These are phyloP conservation scores for Fusarium staphyleae DNA, from an alignment of 2,329 filamentous ascomycete species.

Conservation along the genomic window DNA sequence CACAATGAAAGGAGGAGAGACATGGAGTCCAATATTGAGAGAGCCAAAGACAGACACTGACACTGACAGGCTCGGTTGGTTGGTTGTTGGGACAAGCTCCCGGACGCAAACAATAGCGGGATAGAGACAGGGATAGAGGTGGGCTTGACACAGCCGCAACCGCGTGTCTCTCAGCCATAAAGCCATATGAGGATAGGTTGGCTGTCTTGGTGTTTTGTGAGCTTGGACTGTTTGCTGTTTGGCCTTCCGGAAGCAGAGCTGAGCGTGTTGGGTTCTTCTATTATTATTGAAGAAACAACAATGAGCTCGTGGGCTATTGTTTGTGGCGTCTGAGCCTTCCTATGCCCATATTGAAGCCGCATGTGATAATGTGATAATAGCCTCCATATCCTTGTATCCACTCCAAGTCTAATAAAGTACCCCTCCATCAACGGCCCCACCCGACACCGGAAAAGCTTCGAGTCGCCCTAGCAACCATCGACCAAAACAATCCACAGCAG, in stretches of 20 bases:
- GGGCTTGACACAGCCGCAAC: conserved; percentile 17
- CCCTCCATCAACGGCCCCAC: conserved; percentile 23
- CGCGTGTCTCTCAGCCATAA: conserved; percentile 18
- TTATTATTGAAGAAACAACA: neutral
- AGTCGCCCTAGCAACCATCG: conserved; percentile 19
- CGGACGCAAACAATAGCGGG: conserved; percentile 6
- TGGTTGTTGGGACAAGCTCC: conserved; percentile 29
- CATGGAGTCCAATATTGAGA: neutral
- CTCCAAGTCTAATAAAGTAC: conserved; percentile 10
- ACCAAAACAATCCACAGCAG: conserved; percentile 23
- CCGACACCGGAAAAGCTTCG: conserved; percentile 9
- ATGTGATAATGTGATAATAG: conserved; percentile 13
- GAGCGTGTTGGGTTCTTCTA: no score
- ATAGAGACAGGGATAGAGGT: conserved; percentile 1
- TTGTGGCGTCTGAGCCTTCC: neutral
- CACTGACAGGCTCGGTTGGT: neutral
- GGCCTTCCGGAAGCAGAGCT: no score
- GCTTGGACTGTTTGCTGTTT: no score
- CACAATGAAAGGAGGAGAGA: conserved; percentile 1
- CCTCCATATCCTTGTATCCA: conserved; percentile 17
- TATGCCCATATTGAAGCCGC: neutral
- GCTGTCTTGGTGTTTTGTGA: no score
- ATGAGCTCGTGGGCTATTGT: neutral
- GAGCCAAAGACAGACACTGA: neutral
- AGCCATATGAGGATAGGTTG: neutral